phyloP scores from a whole-genome alignment of 2,329 filamentous ascomycete species.

The Aphanocladium album region DNA sequence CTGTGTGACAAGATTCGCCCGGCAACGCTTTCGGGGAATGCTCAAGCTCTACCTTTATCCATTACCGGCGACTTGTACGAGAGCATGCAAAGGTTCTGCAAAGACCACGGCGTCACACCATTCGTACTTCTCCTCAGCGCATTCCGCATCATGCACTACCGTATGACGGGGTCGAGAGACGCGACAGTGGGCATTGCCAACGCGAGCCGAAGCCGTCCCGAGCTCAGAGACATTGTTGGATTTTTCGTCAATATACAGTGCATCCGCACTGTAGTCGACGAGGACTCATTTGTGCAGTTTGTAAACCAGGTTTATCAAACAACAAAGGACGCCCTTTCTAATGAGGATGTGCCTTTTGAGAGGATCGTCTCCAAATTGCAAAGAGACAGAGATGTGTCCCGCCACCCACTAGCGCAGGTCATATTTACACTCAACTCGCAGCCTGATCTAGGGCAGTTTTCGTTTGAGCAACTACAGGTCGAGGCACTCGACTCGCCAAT shows the following conservation, averaged over 20 bases:
- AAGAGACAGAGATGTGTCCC: not conserved
- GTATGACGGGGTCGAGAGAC: conserved; percentile 15
- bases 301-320: conserved; percentile 14
- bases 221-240: conserved; percentile 15
- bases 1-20: not conserved
- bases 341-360: conserved; percentile 18
- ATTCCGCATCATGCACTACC: conserved; percentile 16
- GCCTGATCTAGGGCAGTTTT: not conserved
- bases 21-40: not conserved
- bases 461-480: not conserved
- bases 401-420: conserved; percentile 14
- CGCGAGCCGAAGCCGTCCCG: conserved; percentile 15
- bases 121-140: conserved; percentile 13
- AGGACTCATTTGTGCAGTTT: conserved; percentile 12
- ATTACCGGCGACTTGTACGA: conserved; percentile 4
- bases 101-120: not conserved
- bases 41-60: not conserved
- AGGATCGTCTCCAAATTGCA: conserved; percentile 11
- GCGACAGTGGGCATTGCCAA: conserved; percentile 14
- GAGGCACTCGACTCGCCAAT: not conserved
- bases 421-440: conserved; percentile 15
- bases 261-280: conserved; percentile 13
- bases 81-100: conserved; percentile 14
- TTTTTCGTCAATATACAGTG: conserved; percentile 21
- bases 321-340: conserved; percentile 9